Evolutionary conservation across 2,329 filamentous ascomycete species (phyloP), one percentile per base, ranked within the genome.

Genomic region (Fusarium transvaalense): DNA sequence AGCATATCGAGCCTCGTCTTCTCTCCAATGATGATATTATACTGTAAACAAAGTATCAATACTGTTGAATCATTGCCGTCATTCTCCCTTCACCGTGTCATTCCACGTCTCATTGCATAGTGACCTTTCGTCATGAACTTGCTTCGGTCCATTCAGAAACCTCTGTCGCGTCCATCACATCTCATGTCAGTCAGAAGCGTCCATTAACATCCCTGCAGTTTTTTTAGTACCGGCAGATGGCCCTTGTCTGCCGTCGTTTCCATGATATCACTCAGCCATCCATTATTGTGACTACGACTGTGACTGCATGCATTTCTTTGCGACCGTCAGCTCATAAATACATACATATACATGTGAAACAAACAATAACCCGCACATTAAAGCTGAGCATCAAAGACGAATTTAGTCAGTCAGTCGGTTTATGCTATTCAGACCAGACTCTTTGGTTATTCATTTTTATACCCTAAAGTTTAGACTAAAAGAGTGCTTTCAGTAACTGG

Each of bases 41-140:
- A 31, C 42, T 31, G 42, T 45, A 21, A 45, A n/a, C 23, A 10
- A 43, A 42, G 35, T 38, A 34, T 42, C 17, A 15, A 29, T 47
- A 37, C 48, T 62, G 17, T 42, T 21, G 12, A 14, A 51, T 12
- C 10, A 27, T 41, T 45, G 35, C 61, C 61, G 53, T 63, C 61
- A 63, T 69, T 41, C 38, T 42, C 53, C 35, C 27, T 42, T 37
- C 47, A 51, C 37, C 29, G 41, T 66, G 66, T 55, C 47, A 61
- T 62, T 61, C 65, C 43, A 67, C 53, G 66, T 63, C 66, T 43
- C 61, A 69, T 58, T 52, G 48, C 66, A 66, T 63, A 42, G 8
- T 53, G 34, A 41, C 52, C 42, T 46, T 47, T 43, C 42, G 34
- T 66, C 65, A 69, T 68, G 56, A 61, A 53, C 29, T 56, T 53